Percentiles rank a stretch among this genome's conserved stretches.
Conservation (phyloP, 2,329 filamentous ascomycete genomes). For the Plenodomus lindquistii region DNA sequence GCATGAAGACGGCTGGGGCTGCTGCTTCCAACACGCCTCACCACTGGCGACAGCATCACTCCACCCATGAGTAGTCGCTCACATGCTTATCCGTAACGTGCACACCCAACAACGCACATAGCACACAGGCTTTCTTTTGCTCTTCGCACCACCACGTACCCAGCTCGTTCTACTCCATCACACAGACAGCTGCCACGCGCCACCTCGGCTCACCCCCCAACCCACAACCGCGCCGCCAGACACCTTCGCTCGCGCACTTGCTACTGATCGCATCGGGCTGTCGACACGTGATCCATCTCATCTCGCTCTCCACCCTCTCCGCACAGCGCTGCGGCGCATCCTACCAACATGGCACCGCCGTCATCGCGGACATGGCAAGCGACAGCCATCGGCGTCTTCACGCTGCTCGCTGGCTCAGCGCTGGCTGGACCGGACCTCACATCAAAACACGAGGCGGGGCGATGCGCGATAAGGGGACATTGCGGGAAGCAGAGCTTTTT, state of each 20-base stretch:
- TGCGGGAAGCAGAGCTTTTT: slow-evolving; percentile 93
- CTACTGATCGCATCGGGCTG: neutral
- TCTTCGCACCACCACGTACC: too few relatives aligned
- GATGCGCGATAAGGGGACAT: slow-evolving; percentile 87
- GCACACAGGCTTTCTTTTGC: too few relatives aligned
- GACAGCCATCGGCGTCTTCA: slow-evolving; percentile 32
- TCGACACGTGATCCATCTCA: neutral
- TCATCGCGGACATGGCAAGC: slow-evolving; percentile 28
- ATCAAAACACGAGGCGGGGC: slow-evolving; percentile 76
- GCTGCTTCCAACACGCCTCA: slow-evolving; percentile 14
- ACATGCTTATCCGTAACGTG: too few relatives aligned
- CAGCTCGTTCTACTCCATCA: too few relatives aligned
- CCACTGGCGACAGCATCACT: slow-evolving; percentile 3
- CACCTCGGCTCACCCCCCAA: slow-evolving; percentile 19
- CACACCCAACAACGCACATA: too few relatives aligned
- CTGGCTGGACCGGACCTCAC: slow-evolving; percentile 40
- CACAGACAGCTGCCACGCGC: slow-evolving; percentile 13
- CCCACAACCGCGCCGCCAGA: too few relatives aligned
- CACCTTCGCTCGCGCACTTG: neutral
- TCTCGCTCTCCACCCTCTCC: neutral
- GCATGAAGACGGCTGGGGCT: slow-evolving; percentile 6
- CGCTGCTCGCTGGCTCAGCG: slow-evolving; percentile 31
- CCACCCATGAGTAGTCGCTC: too few relatives aligned
- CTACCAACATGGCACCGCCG: slow-evolving; percentile 23
- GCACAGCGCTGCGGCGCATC: slow-evolving; percentile 17